Evolutionary conservation across 2,329 filamentous ascomycete genomes (phyloP).

Genomic region (Fusarium penzigii): DNA sequence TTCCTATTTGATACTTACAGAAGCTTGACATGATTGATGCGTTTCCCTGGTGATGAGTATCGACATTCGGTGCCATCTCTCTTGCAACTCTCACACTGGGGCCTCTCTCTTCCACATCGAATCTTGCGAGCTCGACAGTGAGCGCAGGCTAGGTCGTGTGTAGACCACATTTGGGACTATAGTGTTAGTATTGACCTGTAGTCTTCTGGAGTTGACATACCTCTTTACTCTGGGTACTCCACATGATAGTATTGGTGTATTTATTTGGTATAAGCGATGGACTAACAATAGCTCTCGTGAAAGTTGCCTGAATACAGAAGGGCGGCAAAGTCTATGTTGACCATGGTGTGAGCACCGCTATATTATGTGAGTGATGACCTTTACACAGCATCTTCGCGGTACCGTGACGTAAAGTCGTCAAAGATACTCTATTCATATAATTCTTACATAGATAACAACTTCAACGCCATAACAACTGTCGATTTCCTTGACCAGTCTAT

Average conservation of each 20-base stretch:
- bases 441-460: not conserved
- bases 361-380: too few relatives aligned
- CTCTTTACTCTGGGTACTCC: constrained; percentile 28
- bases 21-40: constrained; percentile 31
- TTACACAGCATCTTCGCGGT: not conserved
- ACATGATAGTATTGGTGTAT: constrained; percentile 16
- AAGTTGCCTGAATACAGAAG: not conserved
- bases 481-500: constrained; percentile 5
- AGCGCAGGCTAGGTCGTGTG: constrained; percentile 30
- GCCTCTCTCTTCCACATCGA: constrained; percentile 28
- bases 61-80: constrained; percentile 31
- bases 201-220: constrained; percentile 12
- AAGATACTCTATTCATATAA: not conserved
- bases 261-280: not conserved
- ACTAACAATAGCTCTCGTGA: not conserved
- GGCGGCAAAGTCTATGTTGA: not conserved
- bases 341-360: not conserved
- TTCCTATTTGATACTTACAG: constrained; percentile 22
- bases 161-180: constrained; percentile 31
- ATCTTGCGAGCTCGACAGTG: constrained; percentile 31
- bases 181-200: constrained; percentile 12
- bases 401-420: constrained; percentile 18
- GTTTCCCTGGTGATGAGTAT: constrained; percentile 31
- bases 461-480: not conserved
- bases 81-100: constrained; percentile 31